Evolutionary conservation across 1,284 basidiomycete genomes (phyloP).

Genomic region (Rhodofomes roseus): DNA sequence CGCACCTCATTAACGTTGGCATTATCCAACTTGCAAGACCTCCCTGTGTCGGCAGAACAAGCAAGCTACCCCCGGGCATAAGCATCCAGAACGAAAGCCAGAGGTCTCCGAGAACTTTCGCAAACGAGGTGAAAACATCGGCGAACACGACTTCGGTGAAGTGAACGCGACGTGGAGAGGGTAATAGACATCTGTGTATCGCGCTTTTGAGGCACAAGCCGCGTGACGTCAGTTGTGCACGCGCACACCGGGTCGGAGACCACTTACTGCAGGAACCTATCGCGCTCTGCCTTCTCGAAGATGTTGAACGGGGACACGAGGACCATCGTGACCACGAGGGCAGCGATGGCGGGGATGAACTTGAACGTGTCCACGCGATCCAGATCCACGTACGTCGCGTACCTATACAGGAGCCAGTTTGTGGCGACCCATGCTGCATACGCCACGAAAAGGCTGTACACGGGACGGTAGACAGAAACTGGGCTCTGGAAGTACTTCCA

Average conservation of each 20-base stretch:
- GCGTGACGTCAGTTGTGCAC: not conserved
- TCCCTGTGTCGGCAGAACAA: conserved; percentile 57
- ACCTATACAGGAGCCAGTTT: conserved; percentile 67
- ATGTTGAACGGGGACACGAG: conserved; percentile 68
- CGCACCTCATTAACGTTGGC: conserved; percentile 84
- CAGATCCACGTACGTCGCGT: conserved; percentile 53
- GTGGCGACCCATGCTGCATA: conserved; percentile 58
- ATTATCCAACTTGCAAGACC: conserved; percentile 72
- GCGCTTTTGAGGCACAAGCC: conserved; percentile 38
- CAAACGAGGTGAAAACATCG: conserved; percentile 94
- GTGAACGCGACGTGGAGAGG: conserved; percentile 60
- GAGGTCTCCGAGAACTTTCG: conserved; percentile 93
- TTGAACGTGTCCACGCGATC: conserved; percentile 69
- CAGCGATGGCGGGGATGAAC: conserved; percentile 68
- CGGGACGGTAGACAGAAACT: conserved; percentile 47
- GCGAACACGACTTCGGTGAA: conserved; percentile 95
- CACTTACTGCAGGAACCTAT: conserved; percentile 72
- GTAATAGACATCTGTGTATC: conserved; percentile 70
- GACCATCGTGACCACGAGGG: conserved; percentile 51
- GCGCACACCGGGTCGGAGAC: not conserved
- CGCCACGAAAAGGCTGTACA: conserved; percentile 64
- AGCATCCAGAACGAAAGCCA: conserved; percentile 87
- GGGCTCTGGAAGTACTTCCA: conserved; percentile 33
- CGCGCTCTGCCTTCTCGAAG: conserved; percentile 65
- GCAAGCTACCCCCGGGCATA: conserved; percentile 70